These are phyloP conservation scores for Solanum pinnatisectum DNA, from an alignment of 257 asterid genomes.

Conservation along the genomic window DNA sequence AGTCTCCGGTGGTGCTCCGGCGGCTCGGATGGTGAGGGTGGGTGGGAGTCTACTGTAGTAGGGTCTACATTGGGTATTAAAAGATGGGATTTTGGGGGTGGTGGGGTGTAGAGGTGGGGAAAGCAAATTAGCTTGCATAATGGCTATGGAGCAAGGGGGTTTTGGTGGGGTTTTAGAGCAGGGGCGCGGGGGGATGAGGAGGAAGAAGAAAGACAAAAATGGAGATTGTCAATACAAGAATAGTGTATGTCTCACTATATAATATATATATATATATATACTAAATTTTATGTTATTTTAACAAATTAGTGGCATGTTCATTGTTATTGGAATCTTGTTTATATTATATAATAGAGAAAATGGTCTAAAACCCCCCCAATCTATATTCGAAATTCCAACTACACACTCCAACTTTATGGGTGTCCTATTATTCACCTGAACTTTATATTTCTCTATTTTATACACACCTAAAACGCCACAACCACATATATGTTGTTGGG, in stretches of 20 bases:
- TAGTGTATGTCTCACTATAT: background rate
- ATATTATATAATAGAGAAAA: too few species aligned
- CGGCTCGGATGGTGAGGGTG: background rate
- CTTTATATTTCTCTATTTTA: too few species aligned
- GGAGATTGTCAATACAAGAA: background rate
- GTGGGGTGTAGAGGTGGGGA: background rate
- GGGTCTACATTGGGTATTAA: background rate
- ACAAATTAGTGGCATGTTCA: background rate
- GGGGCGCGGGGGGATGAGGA: background rate
- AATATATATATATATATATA: too few species aligned
- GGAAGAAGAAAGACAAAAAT: background rate
- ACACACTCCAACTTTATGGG: too few species aligned
- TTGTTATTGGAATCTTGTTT: background rate
- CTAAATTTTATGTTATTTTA: too few species aligned
- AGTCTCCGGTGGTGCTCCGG: slow-evolving; percentile 2
- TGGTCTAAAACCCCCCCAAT: too few species aligned
- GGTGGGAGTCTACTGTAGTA: background rate
- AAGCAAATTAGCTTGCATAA: background rate
- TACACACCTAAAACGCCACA: too few species aligned
- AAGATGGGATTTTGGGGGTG: background rate
- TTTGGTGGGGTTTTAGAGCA: background rate
- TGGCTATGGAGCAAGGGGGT: background rate
- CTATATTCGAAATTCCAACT: too few species aligned
- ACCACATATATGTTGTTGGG: too few species aligned
- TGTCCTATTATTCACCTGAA: too few species aligned